phyloP scores from a whole-genome alignment of 2,329 filamentous ascomycete genomes.

The Botrytis cinerea region DNA sequence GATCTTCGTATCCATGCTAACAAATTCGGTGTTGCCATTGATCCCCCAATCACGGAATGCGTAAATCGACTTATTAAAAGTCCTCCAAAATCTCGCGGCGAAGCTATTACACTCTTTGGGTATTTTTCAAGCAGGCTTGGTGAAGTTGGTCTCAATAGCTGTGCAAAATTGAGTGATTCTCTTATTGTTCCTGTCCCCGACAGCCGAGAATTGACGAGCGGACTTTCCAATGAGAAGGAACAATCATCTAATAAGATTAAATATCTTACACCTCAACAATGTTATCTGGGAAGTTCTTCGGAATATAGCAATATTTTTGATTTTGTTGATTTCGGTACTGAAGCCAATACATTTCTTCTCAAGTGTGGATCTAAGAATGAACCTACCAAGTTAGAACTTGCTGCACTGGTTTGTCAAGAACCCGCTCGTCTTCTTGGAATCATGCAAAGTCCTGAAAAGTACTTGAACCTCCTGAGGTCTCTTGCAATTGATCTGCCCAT shows the following conservation, averaged over 20 bases:
- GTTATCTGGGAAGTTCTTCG: slow-evolving; percentile 73
- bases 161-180: slow-evolving; percentile 62
- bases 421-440: slow-evolving; percentile 79
- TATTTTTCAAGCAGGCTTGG: slow-evolving; percentile 79
- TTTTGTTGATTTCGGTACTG: slow-evolving; percentile 88
- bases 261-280: slow-evolving; percentile 68
- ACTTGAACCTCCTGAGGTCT: slow-evolving; percentile 77
- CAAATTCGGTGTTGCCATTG: slow-evolving; percentile 81
- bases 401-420: slow-evolving; percentile 78
- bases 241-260: slow-evolving; percentile 44
- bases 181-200: slow-evolving; percentile 69
- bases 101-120: slow-evolving; percentile 73
- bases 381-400: slow-evolving; percentile 84
- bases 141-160: slow-evolving; percentile 66
- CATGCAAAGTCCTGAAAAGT: slow-evolving; percentile 81
- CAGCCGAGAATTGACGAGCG: slow-evolving; percentile 35
- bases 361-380: slow-evolving; percentile 90
- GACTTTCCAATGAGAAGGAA: slow-evolving; percentile 45
- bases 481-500: slow-evolving; percentile 71
- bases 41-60: slow-evolving; percentile 78
- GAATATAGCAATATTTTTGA: slow-evolving; percentile 90
- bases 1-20: slow-evolving; percentile 78
- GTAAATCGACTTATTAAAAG: slow-evolving; percentile 70
- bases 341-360: slow-evolving; percentile 85
- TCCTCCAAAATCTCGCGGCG: slow-evolving; percentile 66